Evolutionary conservation across 805 yeast species (phyloP).

Genomic region (Cyberlindnera mrakii): DNA sequence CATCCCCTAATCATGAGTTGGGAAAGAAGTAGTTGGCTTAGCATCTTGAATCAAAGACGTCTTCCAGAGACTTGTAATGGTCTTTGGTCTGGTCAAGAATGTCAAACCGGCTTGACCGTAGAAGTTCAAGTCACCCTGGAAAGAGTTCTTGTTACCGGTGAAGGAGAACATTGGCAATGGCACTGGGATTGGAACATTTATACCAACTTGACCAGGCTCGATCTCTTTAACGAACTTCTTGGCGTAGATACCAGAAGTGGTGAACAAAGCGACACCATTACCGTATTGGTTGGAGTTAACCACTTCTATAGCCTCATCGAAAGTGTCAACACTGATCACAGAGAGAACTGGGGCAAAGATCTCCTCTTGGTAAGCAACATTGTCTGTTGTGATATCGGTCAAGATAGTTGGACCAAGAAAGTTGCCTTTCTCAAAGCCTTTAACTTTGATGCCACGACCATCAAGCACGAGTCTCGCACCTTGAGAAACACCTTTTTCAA

Average conservation of each 20-base stretch:
- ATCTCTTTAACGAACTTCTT: constrained; percentile 63
- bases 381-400: constrained; percentile 55
- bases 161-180: constrained; percentile 79
- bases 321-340: constrained; percentile 55
- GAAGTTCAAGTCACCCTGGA: constrained; percentile 74
- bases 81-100: constrained; percentile 69
- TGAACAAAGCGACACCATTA: constrained; percentile 66
- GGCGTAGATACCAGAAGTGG: constrained; percentile 63
- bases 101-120: constrained; percentile 73
- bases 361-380: constrained; percentile 65
- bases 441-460: constrained; percentile 48
- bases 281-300: constrained; percentile 62
- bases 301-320: constrained; percentile 65
- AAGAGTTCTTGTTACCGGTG: constrained; percentile 71
- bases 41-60: constrained; percentile 42
- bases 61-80: constrained; percentile 66
- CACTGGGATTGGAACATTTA: constrained; percentile 75
- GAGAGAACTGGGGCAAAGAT: constrained; percentile 71
- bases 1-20: constrained; percentile 37
- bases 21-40: constrained; percentile 62
- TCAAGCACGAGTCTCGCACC: constrained; percentile 61
- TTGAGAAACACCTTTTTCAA: constrained; percentile 42
- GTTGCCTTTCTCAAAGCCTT: constrained; percentile 54
- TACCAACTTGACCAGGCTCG: constrained; percentile 73
- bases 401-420: constrained; percentile 69